Evolutionary conservation across 2,329 filamentous ascomycete genomes (phyloP), one percentile per base, ranked within the genome.

Genomic region (Cercospora sp.): DNA sequence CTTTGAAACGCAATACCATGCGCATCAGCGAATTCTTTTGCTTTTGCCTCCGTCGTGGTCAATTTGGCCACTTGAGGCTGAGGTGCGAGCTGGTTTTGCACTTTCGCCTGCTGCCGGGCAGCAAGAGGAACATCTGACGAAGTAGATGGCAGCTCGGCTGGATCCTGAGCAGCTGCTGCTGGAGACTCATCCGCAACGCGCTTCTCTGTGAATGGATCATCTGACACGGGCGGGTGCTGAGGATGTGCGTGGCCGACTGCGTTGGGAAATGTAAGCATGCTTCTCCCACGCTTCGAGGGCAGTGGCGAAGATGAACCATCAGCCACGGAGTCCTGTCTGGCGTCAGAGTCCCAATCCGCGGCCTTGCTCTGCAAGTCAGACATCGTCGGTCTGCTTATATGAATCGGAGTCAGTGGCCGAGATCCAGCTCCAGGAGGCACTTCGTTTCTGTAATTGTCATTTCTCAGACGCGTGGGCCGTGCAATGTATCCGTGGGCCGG

Each of bases 401-500:
- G 49, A 12, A 30, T n/a, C 10, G 58, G 58, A n/a, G 60, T 40
- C 6, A 34, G 26, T 18, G 28, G 60, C 18, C 28, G 60, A 34
- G 32, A 24, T 18, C 8, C 28, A 30, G 13, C 7, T 8, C 37
- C 24, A 9, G n/a, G 7, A n/a, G 13, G 40, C 26, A 28, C n/a
- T 13, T 13, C 21, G 16, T 12, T 32, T 9, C n/a, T 5, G 26
- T 66, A 55, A 18, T 66, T 67, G 49, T 30, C 28, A n/a, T 34
- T 70, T 26, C 63, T 60, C 65, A 67, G 40, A 18, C 63, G 61
- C 13, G 32, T 69, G 7, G 60, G 37, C 16, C 16, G 40, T 28
- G 40, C 40, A 12, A 75, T 60, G 64, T 77, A 75, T 16, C 66
- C 66, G 9, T 61, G 66, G 2, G 65, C 62, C 0, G 74, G 70